Evolutionary conservation across 306 rosid genomes (phyloP), one percentile per base, ranked within the genome.

Genomic region (Vigna reflexopilosa): DNA sequence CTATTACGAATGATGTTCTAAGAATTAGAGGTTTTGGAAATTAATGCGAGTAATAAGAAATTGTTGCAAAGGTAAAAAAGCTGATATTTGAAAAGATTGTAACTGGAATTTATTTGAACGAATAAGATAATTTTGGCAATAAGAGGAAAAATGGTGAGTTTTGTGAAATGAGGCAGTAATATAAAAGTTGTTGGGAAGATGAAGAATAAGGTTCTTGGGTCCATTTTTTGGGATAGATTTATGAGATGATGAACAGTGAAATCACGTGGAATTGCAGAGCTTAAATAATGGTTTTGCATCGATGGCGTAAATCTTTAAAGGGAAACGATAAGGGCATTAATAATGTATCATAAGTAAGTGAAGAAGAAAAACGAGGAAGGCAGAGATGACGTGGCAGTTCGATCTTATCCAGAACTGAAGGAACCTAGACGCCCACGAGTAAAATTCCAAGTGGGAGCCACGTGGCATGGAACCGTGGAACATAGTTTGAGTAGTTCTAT

Each of bases 361-460:
- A 42, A 42, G 47, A 42, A 42, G 32, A 26, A 57, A 26, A 15
- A 58, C 9, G 17, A 52, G 24, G 12, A 0, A 59, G 4, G 7
- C 12, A 61, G 9, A 61, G 7, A 38, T 65, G 76, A 84, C 55
- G 72, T 63, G 87, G 70, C 84, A 65, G 51, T 58, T 51, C 64
- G 71, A 48, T 80, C 89, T 83, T 80, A 86, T 86, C 87, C 83
- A 76, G 48, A 79, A 45, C 15, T 10, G 50, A 44, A 65, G 2
- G 28, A 59, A 44, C 24, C 8, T 32, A 83, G 85, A 84, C 67
- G 67, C 79, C 82, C 76, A 80, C 79, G 80, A 76, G 80, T n/a
- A 47, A 8, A 36, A 81, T 38, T 54, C 76, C 81, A 76, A 77
- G 83, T 76, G 81, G 81, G 17, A 47, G 70, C 62, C 85, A 80